These are phyloP conservation scores for Cyberlindnera veronae DNA, from an alignment of 805 yeast genomes.

Conservation along the genomic window DNA sequence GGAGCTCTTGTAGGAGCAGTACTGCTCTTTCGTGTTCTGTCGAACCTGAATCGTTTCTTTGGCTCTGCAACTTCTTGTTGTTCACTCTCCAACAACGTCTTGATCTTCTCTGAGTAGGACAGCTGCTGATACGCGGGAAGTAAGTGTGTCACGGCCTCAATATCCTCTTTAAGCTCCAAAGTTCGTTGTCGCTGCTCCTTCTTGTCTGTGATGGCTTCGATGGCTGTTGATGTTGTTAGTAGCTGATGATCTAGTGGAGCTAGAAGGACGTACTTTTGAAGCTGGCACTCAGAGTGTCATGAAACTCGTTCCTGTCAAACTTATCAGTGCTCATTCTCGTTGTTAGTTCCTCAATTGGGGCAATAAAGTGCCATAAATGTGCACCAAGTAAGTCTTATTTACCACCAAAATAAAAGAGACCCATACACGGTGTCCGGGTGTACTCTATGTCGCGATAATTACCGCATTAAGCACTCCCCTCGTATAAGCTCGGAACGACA, in stretches of 20 bases:
- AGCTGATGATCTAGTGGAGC: neutral
- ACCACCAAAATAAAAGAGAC: neutral
- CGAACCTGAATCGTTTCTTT: constrained; percentile 13
- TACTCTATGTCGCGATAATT: neutral
- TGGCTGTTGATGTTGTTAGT: constrained; percentile 1
- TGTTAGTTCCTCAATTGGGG: neutral
- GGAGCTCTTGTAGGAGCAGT: neutral
- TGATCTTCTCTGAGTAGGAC: constrained; percentile 18
- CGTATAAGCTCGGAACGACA: no score
- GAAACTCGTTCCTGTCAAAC: constrained; percentile 10
- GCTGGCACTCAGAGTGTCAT: constrained; percentile 5
- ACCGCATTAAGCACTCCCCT: neutral
- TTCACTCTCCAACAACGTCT: constrained; percentile 5
- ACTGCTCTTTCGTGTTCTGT: neutral
- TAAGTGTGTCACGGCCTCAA: constrained; percentile 18
- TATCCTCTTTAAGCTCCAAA: constrained; percentile 10
- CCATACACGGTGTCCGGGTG: constrained; percentile 1
- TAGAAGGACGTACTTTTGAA: constrained; percentile 9
- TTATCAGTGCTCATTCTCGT: constrained; percentile 1
- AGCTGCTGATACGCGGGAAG: constrained; percentile 23
- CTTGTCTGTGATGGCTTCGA: constrained; percentile 1
- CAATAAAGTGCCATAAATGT: no score
- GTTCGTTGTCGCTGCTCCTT: constrained; percentile 1
- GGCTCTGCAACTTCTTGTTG: constrained; percentile 7
- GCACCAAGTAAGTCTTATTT: no score